Evolutionary conservation across 805 yeast genomes (phyloP), one percentile per base, ranked within the genome.

Genomic region (Saturnispora kantuleensis): DNA sequence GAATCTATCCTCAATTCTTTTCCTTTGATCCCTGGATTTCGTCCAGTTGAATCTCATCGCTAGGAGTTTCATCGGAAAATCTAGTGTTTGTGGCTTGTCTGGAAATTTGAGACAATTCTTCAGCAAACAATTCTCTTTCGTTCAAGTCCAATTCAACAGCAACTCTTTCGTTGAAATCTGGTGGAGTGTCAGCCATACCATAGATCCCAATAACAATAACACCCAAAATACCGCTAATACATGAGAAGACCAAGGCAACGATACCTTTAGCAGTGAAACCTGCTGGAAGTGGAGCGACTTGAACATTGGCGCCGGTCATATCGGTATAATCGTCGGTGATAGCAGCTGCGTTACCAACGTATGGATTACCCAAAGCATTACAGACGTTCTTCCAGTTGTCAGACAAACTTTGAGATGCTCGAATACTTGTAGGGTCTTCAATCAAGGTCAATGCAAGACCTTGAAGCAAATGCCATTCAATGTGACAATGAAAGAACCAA

Each of bases 401-500:
- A 32, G 89, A 73, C 41, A 89, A 59, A 43, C 70, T 70, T 65
- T 84, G 84, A 46, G 69, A 68, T 15, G 62, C 63, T 62, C 81
- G 86, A 41, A 90, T 70, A 46, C 72, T 71, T 10, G 62, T 53
- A 28, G 98, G 98, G 45, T 87, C 96, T 68, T 90, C 98, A 44
- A 90, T 67, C 37, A 93, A 68, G 10, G 73, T 70, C 45, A 88
- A 56, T 10, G 95, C 95, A 56, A 90, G 74, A 58, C 98, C 98
- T 70, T 93, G 97, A 58, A 80, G 74, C 71, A 90, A 75, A 69
- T 93, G 98, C 98, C 98, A 90, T 64, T 93, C 97, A 58, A 93
- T 84, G 64, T 90, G 98, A 67, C 98, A 90, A 69, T 90, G 98
- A 94, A 93, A 93, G 64, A 81, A 77, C 98, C 97, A 90, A 37